Evolutionary conservation across 2,329 filamentous ascomycete genomes (phyloP).

Genomic region (Arthroderma sp.): DNA sequence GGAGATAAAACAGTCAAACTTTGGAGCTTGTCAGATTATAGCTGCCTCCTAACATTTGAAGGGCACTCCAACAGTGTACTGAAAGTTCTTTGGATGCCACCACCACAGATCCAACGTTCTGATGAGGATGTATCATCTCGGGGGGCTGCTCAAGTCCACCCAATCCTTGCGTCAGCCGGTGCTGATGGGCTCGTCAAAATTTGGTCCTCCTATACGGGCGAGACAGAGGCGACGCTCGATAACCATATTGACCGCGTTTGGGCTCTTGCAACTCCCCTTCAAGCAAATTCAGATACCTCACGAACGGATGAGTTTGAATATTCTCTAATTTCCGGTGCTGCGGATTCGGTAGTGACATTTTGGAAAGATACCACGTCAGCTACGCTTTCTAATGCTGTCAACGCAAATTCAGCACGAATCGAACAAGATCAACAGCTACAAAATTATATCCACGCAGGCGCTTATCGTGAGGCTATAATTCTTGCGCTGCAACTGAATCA

Average conservation of each 20-base stretch:
- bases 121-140: conserved; percentile 19
- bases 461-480: conserved; percentile 85
- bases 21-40: conserved; percentile 87
- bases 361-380: conserved; percentile 84
- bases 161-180: conserved; percentile 62
- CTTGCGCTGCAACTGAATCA: conserved; percentile 90
- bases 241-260: conserved; percentile 95
- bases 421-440: conserved; percentile 91
- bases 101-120: conserved; percentile 26
- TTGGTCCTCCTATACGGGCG: conserved; percentile 79
- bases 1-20: conserved; percentile 94
- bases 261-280: conserved; percentile 59
- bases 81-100: conserved; percentile 77
- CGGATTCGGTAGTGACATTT: conserved; percentile 85
- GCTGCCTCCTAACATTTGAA: conserved; percentile 84
- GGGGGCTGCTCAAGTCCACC: conserved; percentile 21
- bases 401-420: conserved; percentile 63
- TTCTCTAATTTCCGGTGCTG: conserved; percentile 76
- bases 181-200: conserved; percentile 93
- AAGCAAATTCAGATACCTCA: conserved; percentile 19
- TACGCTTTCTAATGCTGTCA: conserved; percentile 61
- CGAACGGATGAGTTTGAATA: conserved; percentile 30
- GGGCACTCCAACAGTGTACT: conserved; percentile 92
- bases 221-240: conserved; percentile 78
- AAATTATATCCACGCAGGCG: conserved; percentile 78